Evolutionary conservation across 2,329 filamentous ascomycete genomes (phyloP).

Genomic region (Colletotrichum destructivum): DNA sequence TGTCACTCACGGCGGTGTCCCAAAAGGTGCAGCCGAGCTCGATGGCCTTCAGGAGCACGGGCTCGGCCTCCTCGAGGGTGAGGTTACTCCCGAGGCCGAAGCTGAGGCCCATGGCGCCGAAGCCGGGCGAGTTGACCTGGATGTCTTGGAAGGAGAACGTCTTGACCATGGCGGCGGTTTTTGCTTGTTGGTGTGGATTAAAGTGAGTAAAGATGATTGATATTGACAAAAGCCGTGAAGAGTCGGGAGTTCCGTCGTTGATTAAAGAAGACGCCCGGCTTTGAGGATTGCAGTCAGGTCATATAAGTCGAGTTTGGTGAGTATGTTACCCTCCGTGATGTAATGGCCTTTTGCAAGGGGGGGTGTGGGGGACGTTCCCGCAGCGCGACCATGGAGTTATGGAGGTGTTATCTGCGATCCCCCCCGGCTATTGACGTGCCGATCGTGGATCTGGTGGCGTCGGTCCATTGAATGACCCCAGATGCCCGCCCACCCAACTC

Average conservation of each 20-base stretch:
- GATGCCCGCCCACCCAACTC: background rate
- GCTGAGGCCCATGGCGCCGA: conserved; percentile 66
- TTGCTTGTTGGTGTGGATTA: background rate
- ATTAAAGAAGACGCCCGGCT: background rate
- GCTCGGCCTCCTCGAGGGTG: conserved; percentile 61
- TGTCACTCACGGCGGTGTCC: conserved; percentile 59
- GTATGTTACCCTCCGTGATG: background rate
- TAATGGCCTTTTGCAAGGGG: background rate
- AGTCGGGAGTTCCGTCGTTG: background rate
- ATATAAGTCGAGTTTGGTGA: background rate
- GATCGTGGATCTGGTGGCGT: background rate
- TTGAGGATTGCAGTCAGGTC: background rate
- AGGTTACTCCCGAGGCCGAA: conserved; percentile 60
- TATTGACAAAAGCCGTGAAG: background rate
- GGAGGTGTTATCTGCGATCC: conserved; percentile 9
- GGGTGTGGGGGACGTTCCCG: too few species aligned
- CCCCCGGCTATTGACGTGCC: conserved; percentile 12
- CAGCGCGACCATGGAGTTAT: background rate
- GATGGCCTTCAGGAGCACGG: conserved; percentile 64
- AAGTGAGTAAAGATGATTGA: background rate
- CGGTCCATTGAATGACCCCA: background rate
- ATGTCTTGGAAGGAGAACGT: conserved; percentile 57
- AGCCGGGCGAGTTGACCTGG: conserved; percentile 59
- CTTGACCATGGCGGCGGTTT: conserved; percentile 52
- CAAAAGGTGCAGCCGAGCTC: conserved; percentile 62